A percentile compares a stretch with the other conserved stretches of the same genome.
Conservation (phyloP, 495 filamentous ascomycete species). For the Trichoderma orchidacearum region DNA sequence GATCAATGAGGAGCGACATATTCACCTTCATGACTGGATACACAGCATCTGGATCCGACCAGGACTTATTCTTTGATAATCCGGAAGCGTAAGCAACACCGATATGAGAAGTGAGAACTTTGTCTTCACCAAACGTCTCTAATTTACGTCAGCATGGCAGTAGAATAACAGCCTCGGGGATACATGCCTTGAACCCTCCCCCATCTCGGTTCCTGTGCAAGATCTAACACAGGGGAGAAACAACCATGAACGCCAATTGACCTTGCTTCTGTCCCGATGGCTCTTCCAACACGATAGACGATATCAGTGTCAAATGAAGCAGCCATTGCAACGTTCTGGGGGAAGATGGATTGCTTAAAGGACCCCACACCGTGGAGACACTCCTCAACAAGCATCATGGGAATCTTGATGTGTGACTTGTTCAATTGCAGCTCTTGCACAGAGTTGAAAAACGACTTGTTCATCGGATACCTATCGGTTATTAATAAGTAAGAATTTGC, state of each 20-base stretch:
- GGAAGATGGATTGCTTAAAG: slow-evolving; percentile 27
- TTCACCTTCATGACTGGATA: slow-evolving; percentile 22
- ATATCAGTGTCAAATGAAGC: slow-evolving; percentile 24
- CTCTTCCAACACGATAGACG: slow-evolving; percentile 19
- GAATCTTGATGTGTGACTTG: slow-evolving; percentile 17
- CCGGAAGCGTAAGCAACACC: slow-evolving; percentile 24
- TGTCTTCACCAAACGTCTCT: slow-evolving; percentile 32
- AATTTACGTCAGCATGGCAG: slow-evolving; percentile 2
- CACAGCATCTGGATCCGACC: slow-evolving; percentile 21
- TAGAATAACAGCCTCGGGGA: neutral
- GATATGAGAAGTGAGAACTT: slow-evolving; percentile 24
- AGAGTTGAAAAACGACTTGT: slow-evolving; percentile 22
- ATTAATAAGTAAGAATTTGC: no score
- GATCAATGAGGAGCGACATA: no score
- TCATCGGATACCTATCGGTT: slow-evolving; percentile 20
- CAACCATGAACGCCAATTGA: slow-evolving; percentile 27
- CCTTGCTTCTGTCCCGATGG: slow-evolving; percentile 24
- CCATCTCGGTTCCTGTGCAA: slow-evolving; percentile 27
- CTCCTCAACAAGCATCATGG: slow-evolving; percentile 23
- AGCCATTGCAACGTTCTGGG: slow-evolving; percentile 21
- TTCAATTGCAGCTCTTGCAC: slow-evolving; percentile 20
- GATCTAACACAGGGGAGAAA: slow-evolving; percentile 27
- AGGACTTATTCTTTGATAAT: slow-evolving; percentile 24
- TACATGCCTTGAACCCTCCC: slow-evolving; percentile 22
- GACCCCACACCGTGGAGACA: slow-evolving; percentile 27